A percentile compares a stretch with the other conserved stretches of the same genome.
Conservation (phyloP, 1,139 yeast species). For the Candida mesenterica region DNA sequence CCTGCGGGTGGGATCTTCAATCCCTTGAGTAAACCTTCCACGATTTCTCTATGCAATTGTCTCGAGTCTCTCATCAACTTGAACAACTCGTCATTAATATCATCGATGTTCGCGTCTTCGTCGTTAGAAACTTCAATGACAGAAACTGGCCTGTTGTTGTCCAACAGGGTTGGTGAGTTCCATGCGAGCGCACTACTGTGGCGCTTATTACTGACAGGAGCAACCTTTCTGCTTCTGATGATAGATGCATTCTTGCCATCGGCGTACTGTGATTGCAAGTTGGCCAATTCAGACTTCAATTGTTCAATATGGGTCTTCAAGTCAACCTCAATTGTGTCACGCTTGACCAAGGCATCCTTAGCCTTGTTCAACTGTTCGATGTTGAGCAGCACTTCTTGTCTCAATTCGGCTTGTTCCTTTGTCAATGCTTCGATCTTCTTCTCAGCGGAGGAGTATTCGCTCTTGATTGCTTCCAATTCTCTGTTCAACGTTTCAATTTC, state of each 20-base stretch:
- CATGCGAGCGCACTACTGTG: conserved; percentile 43
- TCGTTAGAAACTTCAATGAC: conserved; percentile 56
- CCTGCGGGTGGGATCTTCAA: conserved; percentile 84
- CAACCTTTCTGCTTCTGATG: conserved; percentile 25
- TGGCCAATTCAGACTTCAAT: conserved; percentile 63
- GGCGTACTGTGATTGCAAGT: conserved; percentile 39
- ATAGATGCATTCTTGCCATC: conserved; percentile 9
- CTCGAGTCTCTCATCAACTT: conserved; percentile 76
- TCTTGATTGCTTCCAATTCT: conserved; percentile 56
- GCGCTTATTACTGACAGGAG: conserved; percentile 35
- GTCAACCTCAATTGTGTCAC: conserved; percentile 67
- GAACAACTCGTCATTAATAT: conserved; percentile 72
- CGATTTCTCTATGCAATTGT: conserved; percentile 77
- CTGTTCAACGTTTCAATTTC: conserved; percentile 54
- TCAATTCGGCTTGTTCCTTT: conserved; percentile 62
- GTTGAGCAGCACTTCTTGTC: conserved; percentile 60
- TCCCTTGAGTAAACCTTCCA: conserved; percentile 85
- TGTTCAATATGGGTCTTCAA: conserved; percentile 67
- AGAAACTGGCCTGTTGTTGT: conserved; percentile 50
- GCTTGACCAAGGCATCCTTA: conserved; percentile 59
- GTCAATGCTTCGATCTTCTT: conserved; percentile 62
- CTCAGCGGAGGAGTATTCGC: conserved; percentile 62
- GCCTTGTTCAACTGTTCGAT: conserved; percentile 63
- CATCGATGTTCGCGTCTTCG: conserved; percentile 60
- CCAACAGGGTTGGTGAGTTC: conserved; percentile 33